Evolutionary conservation across 768 basidiomycete genomes (phyloP).

Genomic region (Pleurotus platypus): DNA sequence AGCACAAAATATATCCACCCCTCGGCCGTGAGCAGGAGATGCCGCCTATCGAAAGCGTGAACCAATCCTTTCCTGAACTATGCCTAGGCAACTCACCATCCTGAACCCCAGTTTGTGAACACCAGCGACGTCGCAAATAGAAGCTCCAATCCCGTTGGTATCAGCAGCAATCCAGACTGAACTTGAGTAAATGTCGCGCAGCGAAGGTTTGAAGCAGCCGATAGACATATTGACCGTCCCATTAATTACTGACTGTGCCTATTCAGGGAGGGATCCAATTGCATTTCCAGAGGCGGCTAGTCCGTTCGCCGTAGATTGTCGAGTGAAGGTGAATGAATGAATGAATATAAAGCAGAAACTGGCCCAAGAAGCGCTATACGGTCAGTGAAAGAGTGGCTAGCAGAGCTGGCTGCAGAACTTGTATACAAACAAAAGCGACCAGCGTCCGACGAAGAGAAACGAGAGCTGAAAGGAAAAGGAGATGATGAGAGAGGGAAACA

Average conservation of each 20-base stretch:
- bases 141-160: constrained; percentile 63
- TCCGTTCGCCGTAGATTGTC: background rate
- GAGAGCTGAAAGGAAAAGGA: background rate
- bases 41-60: constrained; percentile 33
- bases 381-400: background rate
- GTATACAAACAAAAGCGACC: constrained; percentile 3
- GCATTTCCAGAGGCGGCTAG: background rate
- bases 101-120: constrained; percentile 41
- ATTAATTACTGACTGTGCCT: constrained; percentile 24
- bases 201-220: constrained; percentile 66
- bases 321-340: background rate
- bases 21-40: constrained; percentile 60
- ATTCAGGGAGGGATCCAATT: background rate
- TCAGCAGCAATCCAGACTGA: constrained; percentile 49
- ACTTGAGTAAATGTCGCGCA: constrained; percentile 50
- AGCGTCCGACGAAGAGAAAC: background rate
- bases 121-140: constrained; percentile 54
- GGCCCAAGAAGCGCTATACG: background rate
- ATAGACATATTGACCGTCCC: constrained; percentile 59
- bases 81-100: constrained; percentile 37
- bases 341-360: background rate
- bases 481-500: background rate
- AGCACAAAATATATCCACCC: constrained; percentile 58
- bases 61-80: background rate
- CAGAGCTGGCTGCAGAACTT: constrained; percentile 5